Evolutionary conservation across 495 filamentous ascomycete genomes (phyloP).

Genomic region (Talaromyces liani): DNA sequence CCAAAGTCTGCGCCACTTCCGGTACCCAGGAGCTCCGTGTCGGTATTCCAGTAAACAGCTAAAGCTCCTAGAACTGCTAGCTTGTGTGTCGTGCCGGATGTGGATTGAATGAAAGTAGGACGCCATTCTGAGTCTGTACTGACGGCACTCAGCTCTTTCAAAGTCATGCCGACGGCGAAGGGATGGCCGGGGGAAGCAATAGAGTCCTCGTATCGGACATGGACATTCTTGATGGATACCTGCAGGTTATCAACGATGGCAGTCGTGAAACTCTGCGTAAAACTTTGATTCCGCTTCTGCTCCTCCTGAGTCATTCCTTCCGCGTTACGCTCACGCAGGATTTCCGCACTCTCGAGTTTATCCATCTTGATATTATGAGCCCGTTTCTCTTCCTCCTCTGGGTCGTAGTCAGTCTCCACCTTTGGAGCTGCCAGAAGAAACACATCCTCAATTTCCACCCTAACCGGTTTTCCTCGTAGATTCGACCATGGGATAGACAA

Average conservation of each 20-base stretch:
- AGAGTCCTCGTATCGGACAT: slow-evolving; percentile 96
- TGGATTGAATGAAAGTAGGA: slow-evolving; percentile 88
- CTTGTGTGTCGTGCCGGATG: slow-evolving; percentile 78
- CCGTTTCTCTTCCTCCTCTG: slow-evolving; percentile 80
- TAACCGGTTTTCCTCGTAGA: slow-evolving; percentile 84
- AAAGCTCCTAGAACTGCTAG: slow-evolving; percentile 79
- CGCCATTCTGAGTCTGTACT: slow-evolving; percentile 92
- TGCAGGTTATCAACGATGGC: slow-evolving; percentile 98
- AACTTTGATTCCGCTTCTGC: slow-evolving; percentile 91
- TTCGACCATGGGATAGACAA: slow-evolving; percentile 96
- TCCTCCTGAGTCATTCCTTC: slow-evolving; percentile 93
- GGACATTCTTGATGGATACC: slow-evolving; percentile 94
- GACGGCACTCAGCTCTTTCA: slow-evolving; percentile 92
- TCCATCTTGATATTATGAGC: slow-evolving; percentile 90
- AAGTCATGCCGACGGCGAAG: slow-evolving; percentile 82
- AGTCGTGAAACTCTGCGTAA: slow-evolving; percentile 86
- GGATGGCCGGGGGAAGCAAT: slow-evolving; percentile 91
- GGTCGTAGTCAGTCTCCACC: slow-evolving; percentile 86
- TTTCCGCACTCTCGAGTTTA: slow-evolving; percentile 89
- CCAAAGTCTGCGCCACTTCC: slow-evolving; percentile 54
- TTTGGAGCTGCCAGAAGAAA: slow-evolving; percentile 89
- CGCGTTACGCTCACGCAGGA: slow-evolving; percentile 82
- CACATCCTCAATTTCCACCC: slow-evolving; percentile 93
- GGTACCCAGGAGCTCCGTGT: slow-evolving; percentile 71
- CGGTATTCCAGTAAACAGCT: slow-evolving; percentile 96